phyloP scores from a whole-genome alignment of 805 yeast species.

The Lachancea sp. region DNA sequence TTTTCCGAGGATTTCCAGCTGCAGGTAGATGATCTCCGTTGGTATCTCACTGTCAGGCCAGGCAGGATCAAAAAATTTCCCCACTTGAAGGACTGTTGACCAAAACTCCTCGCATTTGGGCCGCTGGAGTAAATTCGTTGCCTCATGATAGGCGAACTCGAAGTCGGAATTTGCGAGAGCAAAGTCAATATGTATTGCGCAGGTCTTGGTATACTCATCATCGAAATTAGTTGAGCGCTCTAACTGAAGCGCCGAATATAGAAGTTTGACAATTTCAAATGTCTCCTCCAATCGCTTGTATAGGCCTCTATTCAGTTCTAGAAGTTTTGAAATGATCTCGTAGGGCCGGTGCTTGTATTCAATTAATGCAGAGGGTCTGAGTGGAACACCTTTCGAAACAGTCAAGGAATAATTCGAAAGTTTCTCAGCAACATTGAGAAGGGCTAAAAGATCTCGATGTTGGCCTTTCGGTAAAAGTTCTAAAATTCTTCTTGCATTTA shows the following conservation, averaged over 20 bases:
- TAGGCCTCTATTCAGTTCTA: conserved; percentile 50
- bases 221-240: conserved; percentile 10
- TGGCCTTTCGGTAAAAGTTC: conserved; percentile 15
- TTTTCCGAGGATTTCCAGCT: conserved; percentile 48
- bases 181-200: conserved; percentile 55
- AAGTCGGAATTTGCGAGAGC: conserved; percentile 61
- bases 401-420: conserved; percentile 28
- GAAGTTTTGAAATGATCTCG: conserved; percentile 36
- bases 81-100: conserved; percentile 71
- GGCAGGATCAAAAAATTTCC: conserved; percentile 46
- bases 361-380: conserved; percentile 36
- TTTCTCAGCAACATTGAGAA: conserved; percentile 27
- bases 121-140: conserved; percentile 35
- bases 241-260: conserved; percentile 37
- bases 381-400: conserved; percentile 30
- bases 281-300: conserved; percentile 42
- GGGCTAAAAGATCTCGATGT: conserved; percentile 13
- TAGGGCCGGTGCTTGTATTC: conserved; percentile 30
- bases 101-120: conserved; percentile 38
- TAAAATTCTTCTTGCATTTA: conserved; percentile 31
- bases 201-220: conserved; percentile 22
- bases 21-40: conserved; percentile 38
- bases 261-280: conserved; percentile 35
- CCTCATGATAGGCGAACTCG: conserved; percentile 44
- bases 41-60: conserved; percentile 38